These are phyloP conservation scores for Bimuria novae-zelandiae DNA, from an alignment of 2,329 filamentous ascomycete species.

Conservation along the genomic window DNA sequence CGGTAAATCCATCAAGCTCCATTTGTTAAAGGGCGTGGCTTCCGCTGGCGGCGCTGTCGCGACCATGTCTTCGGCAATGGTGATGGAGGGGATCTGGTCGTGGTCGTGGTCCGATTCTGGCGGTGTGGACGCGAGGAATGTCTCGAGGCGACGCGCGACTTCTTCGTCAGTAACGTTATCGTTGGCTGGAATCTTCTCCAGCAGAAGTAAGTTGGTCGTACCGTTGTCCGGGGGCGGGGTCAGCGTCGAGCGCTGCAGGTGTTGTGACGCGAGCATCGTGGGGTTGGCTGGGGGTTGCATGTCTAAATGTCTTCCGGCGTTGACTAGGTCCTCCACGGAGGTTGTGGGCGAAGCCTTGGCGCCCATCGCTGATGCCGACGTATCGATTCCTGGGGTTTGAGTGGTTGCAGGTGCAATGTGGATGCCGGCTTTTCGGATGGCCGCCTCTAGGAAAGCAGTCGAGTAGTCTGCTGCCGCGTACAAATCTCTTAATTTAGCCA, in stretches of 20 bases:
- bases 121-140: constrained; percentile 56
- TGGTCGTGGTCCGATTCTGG: constrained; percentile 50
- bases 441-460: constrained; percentile 91
- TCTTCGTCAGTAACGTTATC: constrained; percentile 51
- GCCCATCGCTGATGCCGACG: constrained; percentile 17
- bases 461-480: constrained; percentile 95
- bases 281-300: constrained; percentile 22
- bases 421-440: constrained; percentile 84
- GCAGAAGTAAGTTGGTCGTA: constrained; percentile 38
- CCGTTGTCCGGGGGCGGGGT: constrained; percentile 49
- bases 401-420: constrained; percentile 59
- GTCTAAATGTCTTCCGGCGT: constrained; percentile 51
- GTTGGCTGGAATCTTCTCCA: constrained; percentile 35
- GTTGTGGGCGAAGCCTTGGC: constrained; percentile 40
- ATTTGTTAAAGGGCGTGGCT: constrained; percentile 23
- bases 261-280: constrained; percentile 16
- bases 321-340: constrained; percentile 52
- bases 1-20: constrained; percentile 22
- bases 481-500: constrained; percentile 83
- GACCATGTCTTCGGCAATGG: constrained; percentile 31
- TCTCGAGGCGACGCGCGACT: constrained; percentile 53
- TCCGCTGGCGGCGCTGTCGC: constrained; percentile 13
- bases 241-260: constrained; percentile 36
- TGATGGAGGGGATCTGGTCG: constrained; percentile 31
- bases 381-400: constrained; percentile 14